Evolutionary conservation across 257 asterid species (phyloP), one percentile per base, ranked within the genome.

Genomic region (Ophiorrhiza pumila): DNA sequence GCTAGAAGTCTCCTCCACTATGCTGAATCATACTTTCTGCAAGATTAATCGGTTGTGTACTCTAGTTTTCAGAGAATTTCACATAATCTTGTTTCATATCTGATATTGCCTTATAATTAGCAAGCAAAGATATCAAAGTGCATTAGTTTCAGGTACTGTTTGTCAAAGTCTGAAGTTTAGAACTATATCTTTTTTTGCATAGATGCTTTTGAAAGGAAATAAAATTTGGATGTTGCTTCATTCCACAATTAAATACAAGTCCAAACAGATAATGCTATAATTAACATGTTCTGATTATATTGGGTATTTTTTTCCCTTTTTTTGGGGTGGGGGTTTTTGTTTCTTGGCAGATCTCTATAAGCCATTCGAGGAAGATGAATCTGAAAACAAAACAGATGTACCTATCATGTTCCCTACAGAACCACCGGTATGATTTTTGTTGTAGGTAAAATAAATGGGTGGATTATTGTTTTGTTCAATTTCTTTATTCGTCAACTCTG

Each of bases 301-400:
- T 63, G 50, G 10, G 18, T n/a, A 35, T 37, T 10, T 39, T 39
- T 63, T n/a, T n/a, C n/a, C n/a, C n/a, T n/a, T n/a, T n/a, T n/a
- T n/a, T n/a, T n/a, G n/a, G n/a, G n/a, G n/a, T n/a, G n/a, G 45
- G 50, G 25, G 9, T 10, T 5, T 32, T 49, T 59, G 32, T 69
- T 42, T 70, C 71, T 82, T 69, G 78, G 82, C 92, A 92, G 97
- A 90, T 76, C 86, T 92, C 83, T 92, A 90, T 78, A 82, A 92
- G 71, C 97, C 98, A 63, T 74, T 90, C 9, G 78, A 86, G 79
- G 91, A 92, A 85, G 96, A 92, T 77, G 95, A 90, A 77, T 62
- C 82, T 2, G 95, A 90, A 65, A 87, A 87, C 78, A 90, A 87
- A 83, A 92, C 97, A 57, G 85, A 80, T 55, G 93, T 92, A 59